These are phyloP conservation scores for Singerocomus rubriflavus DNA, from an alignment of 1,284 basidiomycete genomes.

Conservation along the genomic window DNA sequence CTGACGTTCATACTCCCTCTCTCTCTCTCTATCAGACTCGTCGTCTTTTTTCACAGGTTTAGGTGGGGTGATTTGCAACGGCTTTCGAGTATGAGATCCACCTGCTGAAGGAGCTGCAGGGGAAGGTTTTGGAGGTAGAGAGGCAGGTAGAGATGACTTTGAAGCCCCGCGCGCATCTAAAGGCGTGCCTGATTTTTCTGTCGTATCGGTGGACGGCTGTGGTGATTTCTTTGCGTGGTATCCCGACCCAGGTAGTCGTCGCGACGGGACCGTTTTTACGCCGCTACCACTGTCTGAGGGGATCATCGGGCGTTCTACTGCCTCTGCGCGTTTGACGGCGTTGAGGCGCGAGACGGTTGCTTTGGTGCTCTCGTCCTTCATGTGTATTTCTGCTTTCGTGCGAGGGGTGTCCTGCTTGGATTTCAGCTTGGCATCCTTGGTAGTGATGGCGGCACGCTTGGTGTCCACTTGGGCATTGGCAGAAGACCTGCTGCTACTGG, in stretches of 20 bases:
- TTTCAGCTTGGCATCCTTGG: slow-evolving; percentile 46
- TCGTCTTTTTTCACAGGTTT: slow-evolving; percentile 26
- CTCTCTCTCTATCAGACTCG: slow-evolving; percentile 30
- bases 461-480: slow-evolving; percentile 27
- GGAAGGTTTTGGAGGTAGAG: slow-evolving; percentile 31
- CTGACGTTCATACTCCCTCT: slow-evolving; percentile 20
- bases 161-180: slow-evolving; percentile 14
- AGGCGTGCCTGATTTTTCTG: slow-evolving; percentile 16
- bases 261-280: slow-evolving; percentile 20
- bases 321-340: slow-evolving; percentile 33
- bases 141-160: slow-evolving; percentile 17
- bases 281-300: slow-evolving; percentile 9
- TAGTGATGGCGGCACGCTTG: slow-evolving; percentile 41
- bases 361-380: slow-evolving; percentile 52
- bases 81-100: slow-evolving; percentile 24
- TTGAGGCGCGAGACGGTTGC: slow-evolving; percentile 16
- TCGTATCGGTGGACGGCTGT: slow-evolving; percentile 7
- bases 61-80: slow-evolving; percentile 18
- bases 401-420: slow-evolving; percentile 39
- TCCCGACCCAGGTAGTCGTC: slow-evolving; percentile 50
- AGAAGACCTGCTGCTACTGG: slow-evolving; percentile 21
- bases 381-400: slow-evolving; percentile 43
- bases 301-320: slow-evolving; percentile 12
- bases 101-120: slow-evolving; percentile 27
- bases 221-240: slow-evolving; percentile 36